Conservation (phyloP, 192 early-diverging fungal species). For the Rhizophagus sp. region DNA sequence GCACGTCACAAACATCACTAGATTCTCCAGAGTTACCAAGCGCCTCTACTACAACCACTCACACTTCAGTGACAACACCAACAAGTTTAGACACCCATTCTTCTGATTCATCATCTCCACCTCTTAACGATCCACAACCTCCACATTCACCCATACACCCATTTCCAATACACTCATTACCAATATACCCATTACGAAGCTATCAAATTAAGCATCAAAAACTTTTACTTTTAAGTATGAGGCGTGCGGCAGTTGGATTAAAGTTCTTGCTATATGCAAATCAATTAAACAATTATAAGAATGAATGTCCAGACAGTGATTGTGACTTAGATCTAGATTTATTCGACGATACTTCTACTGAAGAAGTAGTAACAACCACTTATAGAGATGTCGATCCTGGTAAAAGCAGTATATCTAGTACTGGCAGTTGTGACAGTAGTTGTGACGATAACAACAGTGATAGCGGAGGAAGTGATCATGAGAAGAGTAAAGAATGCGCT, state of each 20-base stretch:
- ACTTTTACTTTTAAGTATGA: conserved; percentile 21
- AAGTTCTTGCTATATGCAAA: conserved; percentile 30
- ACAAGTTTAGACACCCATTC: background rate
- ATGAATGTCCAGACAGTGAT: conserved; percentile 20
- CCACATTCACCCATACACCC: background rate
- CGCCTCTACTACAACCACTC: conserved; percentile 9
- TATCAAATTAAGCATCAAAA: conserved; percentile 20
- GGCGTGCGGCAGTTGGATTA: conserved; percentile 29
- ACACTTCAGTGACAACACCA: background rate
- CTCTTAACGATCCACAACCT: background rate
- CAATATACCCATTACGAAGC: too few relatives aligned
- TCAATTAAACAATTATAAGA: conserved; percentile 31
- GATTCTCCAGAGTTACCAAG: conserved; percentile 4
- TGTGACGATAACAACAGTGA: background rate
- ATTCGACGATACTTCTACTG: background rate
- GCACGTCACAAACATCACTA: background rate
- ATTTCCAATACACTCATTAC: too few relatives aligned
- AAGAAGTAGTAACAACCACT: background rate
- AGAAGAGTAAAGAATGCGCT: background rate
- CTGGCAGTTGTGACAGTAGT: background rate
- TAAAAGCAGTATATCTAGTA: background rate
- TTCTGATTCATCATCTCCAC: background rate
- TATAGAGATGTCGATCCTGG: background rate
- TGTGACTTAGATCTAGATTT: conserved; percentile 25
- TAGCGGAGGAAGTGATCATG: background rate